These are phyloP conservation scores for Leccinum imitatum DNA, from an alignment of 768 basidiomycete genomes.

Conservation along the genomic window DNA sequence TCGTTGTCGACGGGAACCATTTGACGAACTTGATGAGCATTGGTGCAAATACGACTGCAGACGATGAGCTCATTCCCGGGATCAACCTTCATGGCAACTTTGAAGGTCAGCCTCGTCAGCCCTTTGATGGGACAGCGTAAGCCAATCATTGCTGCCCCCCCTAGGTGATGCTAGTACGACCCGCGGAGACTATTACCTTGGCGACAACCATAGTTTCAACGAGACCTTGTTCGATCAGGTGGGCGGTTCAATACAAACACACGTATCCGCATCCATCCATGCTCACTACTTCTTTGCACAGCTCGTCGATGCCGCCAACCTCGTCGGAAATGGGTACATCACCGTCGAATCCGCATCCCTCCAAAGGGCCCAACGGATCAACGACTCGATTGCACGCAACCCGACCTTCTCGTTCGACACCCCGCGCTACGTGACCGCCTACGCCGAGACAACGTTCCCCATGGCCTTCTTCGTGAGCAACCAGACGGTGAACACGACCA, in stretches of 20 bases:
- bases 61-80: conserved; percentile 16
- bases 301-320: conserved; percentile 19
- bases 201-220: conserved; percentile 26
- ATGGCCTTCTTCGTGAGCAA: conserved; percentile 27
- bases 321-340: conserved; percentile 19
- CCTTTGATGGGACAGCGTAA: neutral
- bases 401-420: conserved; percentile 23
- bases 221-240: conserved; percentile 28
- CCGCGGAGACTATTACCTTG: conserved; percentile 27
- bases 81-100: conserved; percentile 26
- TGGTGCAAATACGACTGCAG: conserved; percentile 22
- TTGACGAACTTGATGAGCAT: conserved; percentile 29
- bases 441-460: conserved; percentile 24
- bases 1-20: conserved; percentile 28
- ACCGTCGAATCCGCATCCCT: conserved; percentile 24
- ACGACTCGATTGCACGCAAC: conserved; percentile 27
- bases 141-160: neutral
- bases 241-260: neutral
- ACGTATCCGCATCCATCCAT: neutral
- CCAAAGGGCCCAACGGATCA: conserved; percentile 22
- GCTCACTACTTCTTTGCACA: neutral
- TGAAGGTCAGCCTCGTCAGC: conserved; percentile 13
- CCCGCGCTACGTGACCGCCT: conserved; percentile 21
- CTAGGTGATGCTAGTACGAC: conserved; percentile 28
- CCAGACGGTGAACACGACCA: conserved; percentile 20